These are phyloP conservation scores for Fusarium pininemorale DNA, from an alignment of 2,329 filamentous ascomycete genomes.

Conservation along the genomic window DNA sequence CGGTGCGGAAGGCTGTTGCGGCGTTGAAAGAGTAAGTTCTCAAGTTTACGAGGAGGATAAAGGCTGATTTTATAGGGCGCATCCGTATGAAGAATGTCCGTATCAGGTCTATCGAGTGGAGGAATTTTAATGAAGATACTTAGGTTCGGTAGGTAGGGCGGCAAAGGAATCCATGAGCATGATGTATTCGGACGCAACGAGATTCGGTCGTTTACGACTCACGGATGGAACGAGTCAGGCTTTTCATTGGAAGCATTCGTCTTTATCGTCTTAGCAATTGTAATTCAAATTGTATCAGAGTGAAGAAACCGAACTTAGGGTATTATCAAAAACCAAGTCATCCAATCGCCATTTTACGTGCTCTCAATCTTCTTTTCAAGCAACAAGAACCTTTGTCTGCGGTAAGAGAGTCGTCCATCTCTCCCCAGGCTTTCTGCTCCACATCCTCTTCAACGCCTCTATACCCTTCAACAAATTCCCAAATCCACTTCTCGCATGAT, in stretches of 20 bases:
- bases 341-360: not conserved
- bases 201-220: accelerated
- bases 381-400: constrained; percentile 37
- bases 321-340: constrained; percentile 7
- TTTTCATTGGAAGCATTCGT: not conserved
- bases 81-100: constrained; percentile 41
- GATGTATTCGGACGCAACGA: accelerated
- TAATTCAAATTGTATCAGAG: accelerated
- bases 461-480: constrained; percentile 37
- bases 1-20: constrained; percentile 64
- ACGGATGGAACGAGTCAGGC: accelerated
- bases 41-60: accelerated
- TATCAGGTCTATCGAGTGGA: constrained; percentile 40
- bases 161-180: not conserved
- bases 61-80: constrained; percentile 38
- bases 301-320: not conserved
- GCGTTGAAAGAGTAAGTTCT: constrained; percentile 69
- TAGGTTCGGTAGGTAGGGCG: not conserved
- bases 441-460: constrained; percentile 36
- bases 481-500: constrained; percentile 39
- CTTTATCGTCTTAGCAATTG: accelerated
- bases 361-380: constrained; percentile 24
- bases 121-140: constrained; percentile 24
- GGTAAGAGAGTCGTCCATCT: constrained; percentile 42
- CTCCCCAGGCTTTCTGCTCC: constrained; percentile 32